Conservation (phyloP, 164 flowering plant species). For the Saururus chinensis region DNA sequence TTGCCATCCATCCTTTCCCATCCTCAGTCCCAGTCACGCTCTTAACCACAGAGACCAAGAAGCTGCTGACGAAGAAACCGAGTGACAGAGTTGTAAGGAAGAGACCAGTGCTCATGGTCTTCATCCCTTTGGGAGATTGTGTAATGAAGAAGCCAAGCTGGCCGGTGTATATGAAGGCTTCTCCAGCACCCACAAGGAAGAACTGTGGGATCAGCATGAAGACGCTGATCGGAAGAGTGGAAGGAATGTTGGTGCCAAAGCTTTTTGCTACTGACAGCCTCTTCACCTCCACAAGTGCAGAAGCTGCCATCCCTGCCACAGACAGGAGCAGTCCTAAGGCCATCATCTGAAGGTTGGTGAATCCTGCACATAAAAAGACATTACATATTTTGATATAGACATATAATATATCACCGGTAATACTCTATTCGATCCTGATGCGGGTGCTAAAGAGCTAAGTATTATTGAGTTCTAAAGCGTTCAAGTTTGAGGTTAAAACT, state of each 20-base stretch:
- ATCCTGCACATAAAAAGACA: constrained; percentile 57
- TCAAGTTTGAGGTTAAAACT: no score
- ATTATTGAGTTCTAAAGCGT: no score
- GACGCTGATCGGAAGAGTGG: constrained; percentile 52
- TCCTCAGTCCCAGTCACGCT: constrained; percentile 31
- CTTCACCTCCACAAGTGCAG: constrained; percentile 58
- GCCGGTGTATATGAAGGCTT: constrained; percentile 95
- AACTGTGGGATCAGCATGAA: constrained; percentile 84
- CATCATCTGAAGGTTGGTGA: constrained; percentile 66
- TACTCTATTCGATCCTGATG: no score
- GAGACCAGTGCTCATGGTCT: constrained; percentile 96
- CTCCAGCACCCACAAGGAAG: constrained; percentile 81
- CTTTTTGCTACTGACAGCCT: constrained; percentile 54
- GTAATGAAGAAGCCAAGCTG: constrained; percentile 98
- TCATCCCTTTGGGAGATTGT: constrained; percentile 90
- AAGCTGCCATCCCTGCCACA: constrained; percentile 64
- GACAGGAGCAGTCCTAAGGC: constrained; percentile 66
- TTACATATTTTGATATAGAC: no score
- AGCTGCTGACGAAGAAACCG: constrained; percentile 87
- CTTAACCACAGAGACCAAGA: constrained; percentile 65
- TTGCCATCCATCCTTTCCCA: constrained; percentile 62
- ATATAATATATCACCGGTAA: no score
- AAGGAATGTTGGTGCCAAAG: constrained; percentile 3
- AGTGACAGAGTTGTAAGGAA: constrained; percentile 83
- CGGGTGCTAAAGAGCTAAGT: no score